These are phyloP conservation scores for Dissophora ornata DNA, from an alignment of 192 early-diverging fungal species.

Conservation along the genomic window DNA sequence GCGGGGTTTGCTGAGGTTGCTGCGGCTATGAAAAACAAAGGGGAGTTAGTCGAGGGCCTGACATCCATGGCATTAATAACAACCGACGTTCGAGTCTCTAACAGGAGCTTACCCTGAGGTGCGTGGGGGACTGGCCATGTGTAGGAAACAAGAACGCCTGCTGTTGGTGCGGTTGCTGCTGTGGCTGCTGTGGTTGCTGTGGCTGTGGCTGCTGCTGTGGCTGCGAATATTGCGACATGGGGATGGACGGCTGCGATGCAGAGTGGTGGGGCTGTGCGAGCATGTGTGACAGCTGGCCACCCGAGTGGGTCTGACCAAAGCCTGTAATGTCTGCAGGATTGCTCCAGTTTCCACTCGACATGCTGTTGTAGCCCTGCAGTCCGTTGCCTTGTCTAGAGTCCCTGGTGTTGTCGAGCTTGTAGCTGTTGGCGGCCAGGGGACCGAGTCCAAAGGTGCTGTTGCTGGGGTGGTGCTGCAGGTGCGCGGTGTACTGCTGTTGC, in stretches of 20 bases:
- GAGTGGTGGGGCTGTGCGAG: slow-evolving; percentile 33
- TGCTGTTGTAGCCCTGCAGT: slow-evolving; percentile 29
- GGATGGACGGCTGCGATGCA: slow-evolving; percentile 30
- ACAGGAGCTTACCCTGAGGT: slow-evolving; percentile 25
- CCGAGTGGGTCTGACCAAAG: slow-evolving; percentile 38
- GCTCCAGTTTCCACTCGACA: slow-evolving; percentile 38
- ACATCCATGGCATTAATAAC: not conserved
- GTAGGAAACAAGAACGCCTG: slow-evolving; percentile 32
- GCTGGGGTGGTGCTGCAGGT: slow-evolving; percentile 33
- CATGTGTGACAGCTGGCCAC: slow-evolving; percentile 42
- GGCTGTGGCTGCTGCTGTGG: slow-evolving; percentile 26
- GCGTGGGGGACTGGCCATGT: slow-evolving; percentile 25
- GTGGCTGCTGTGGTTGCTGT: slow-evolving; percentile 27
- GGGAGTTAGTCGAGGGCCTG: too few species aligned
- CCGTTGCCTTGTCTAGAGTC: slow-evolving; percentile 34
- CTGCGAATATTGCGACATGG: slow-evolving; percentile 42
- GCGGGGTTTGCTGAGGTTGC: slow-evolving; percentile 24
- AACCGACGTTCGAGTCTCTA: not conserved
- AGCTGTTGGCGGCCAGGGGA: slow-evolving; percentile 22
- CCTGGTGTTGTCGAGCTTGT: slow-evolving; percentile 37
- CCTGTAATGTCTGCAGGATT: slow-evolving; percentile 28
- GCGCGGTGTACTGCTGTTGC: slow-evolving; percentile 33
- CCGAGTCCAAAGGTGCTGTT: slow-evolving; percentile 30
- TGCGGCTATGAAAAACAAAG: slow-evolving; percentile 10
- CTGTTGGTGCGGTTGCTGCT: slow-evolving; percentile 42